Percentiles rank a stretch among this genome's conserved stretches.
These are phyloP conservation scores for Akanthomyces lecanii DNA, from an alignment of 2,329 filamentous ascomycete genomes.

Conservation along the genomic window DNA sequence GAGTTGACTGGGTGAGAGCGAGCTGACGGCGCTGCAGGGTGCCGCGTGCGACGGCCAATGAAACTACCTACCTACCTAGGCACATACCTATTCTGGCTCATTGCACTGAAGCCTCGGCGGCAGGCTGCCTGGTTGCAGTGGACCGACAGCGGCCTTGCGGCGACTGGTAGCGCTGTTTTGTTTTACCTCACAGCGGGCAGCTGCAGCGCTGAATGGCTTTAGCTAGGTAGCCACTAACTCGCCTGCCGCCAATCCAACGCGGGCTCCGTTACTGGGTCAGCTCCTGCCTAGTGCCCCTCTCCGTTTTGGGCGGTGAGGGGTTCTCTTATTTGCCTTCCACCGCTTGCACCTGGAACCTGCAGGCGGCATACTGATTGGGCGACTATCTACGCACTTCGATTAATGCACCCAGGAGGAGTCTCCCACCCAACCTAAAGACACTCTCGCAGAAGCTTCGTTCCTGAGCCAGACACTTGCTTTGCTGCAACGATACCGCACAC, in stretches of 20 bases:
- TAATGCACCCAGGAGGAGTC: slow-evolving; percentile 7
- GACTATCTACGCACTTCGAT: slow-evolving; percentile 3
- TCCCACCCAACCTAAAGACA: not conserved
- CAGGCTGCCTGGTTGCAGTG: not conserved
- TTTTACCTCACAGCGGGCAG: not conserved
- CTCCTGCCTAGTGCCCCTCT: not conserved
- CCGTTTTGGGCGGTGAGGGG: slow-evolving; percentile 17
- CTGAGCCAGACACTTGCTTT: not conserved
- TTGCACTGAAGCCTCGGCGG: too few relatives aligned
- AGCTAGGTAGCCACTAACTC: too few relatives aligned
- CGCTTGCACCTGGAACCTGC: slow-evolving; percentile 8
- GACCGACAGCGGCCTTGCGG: too few relatives aligned
- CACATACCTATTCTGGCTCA: not conserved
- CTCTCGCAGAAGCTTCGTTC: not conserved
- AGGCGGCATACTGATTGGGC: slow-evolving; percentile 13
- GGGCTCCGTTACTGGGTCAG: slow-evolving; percentile 9
- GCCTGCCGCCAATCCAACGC: not conserved
- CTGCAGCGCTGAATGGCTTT: too few relatives aligned
- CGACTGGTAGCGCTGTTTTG: too few relatives aligned
- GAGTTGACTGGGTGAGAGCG: not conserved
- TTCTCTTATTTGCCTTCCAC: slow-evolving; percentile 13
- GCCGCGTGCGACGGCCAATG: not conserved
- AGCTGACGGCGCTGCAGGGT: too few relatives aligned
- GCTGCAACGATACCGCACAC: not conserved
- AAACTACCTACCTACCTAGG: not conserved